Conservation (phyloP, 2,329 filamentous ascomycete species). For the Aspergillus sp. region DNA sequence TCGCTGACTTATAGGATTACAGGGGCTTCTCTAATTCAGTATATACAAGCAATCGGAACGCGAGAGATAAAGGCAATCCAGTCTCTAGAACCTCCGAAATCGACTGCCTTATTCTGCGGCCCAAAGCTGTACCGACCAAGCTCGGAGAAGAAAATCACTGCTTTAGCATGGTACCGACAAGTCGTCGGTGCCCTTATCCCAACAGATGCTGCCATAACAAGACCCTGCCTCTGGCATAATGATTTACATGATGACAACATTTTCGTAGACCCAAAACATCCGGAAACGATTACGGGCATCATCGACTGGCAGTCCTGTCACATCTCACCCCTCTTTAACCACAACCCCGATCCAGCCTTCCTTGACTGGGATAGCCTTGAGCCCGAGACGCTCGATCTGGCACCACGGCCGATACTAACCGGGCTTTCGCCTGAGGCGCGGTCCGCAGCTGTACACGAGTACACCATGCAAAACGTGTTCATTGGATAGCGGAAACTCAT, state of each 20-base stretch:
- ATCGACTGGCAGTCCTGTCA: conserved; percentile 35
- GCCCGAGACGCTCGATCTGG: conserved; percentile 29
- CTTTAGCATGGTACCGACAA: conserved; percentile 24
- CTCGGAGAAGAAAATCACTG: conserved; percentile 25
- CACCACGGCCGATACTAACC: conserved; percentile 20
- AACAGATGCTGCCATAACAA: conserved; percentile 20
- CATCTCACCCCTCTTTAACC: conserved; percentile 29
- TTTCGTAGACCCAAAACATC: conserved; percentile 31
- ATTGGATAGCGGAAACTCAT: conserved; percentile 30
- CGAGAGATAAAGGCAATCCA: conserved; percentile 26
- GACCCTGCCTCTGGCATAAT: conserved; percentile 28
- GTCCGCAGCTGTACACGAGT: conserved; percentile 23
- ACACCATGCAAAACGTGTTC: conserved; percentile 23
- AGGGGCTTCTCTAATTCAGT: conserved; percentile 26
- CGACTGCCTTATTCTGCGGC: conserved; percentile 29
- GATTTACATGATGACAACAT: conserved; percentile 32
- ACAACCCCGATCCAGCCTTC: conserved; percentile 27
- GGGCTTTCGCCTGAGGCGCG: conserved; percentile 24
- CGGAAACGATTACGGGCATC: conserved; percentile 26
- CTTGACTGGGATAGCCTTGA: conserved; percentile 27
- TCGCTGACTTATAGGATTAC: conserved; percentile 20
- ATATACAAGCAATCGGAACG: conserved; percentile 24
- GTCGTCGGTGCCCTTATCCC: conserved; percentile 24
- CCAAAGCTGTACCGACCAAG: conserved; percentile 29
- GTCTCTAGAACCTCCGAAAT: conserved; percentile 23